Evolutionary conservation across 2,329 filamentous ascomycete species (phyloP).

Genomic region (Pyrenophora seminiperda): DNA sequence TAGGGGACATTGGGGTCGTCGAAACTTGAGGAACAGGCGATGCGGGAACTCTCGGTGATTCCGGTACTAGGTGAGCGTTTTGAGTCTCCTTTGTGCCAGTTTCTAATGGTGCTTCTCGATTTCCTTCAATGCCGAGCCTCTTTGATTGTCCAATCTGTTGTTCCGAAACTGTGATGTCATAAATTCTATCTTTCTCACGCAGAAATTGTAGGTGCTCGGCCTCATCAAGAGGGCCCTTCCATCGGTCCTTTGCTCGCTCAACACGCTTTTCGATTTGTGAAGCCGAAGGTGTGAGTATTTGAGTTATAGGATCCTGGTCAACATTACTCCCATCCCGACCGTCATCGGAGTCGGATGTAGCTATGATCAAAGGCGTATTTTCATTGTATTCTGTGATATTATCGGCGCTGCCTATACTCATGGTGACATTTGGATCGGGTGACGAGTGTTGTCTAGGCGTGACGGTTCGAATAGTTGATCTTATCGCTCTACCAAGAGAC

Average conservation of each 20-base stretch:
- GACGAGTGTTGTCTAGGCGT: conserved; percentile 34
- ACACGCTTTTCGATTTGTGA: conserved; percentile 49
- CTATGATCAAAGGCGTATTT: conserved; percentile 10
- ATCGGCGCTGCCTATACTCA: conserved; percentile 9
- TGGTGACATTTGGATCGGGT: conserved; percentile 9
- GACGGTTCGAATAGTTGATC: conserved; percentile 46
- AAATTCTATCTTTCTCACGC: conserved; percentile 34
- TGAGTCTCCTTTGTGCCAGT: not conserved
- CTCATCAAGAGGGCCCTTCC: conserved; percentile 50
- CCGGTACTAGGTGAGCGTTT: not conserved
- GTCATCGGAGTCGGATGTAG: conserved; percentile 5
- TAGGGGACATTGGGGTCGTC: conserved; percentile 51
- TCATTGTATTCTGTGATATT: conserved; percentile 15
- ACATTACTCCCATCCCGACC: not conserved
- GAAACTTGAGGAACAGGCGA: conserved; percentile 17
- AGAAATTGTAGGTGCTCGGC: conserved; percentile 34
- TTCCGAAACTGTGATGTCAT: conserved; percentile 17
- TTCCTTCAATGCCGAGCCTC: not conserved
- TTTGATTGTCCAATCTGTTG: not conserved
- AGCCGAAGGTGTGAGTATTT: conserved; percentile 39
- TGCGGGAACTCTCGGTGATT: conserved; percentile 2
- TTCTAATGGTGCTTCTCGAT: not conserved
- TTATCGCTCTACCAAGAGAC: conserved; percentile 36
- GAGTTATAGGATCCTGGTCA: not conserved
- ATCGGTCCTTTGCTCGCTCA: conserved; percentile 48